Percentiles rank a stretch among this genome's conserved stretches.
These are phyloP conservation scores for Pinus taeda DNA, from an alignment of 75 land plant genomes.

Conservation along the genomic window DNA sequence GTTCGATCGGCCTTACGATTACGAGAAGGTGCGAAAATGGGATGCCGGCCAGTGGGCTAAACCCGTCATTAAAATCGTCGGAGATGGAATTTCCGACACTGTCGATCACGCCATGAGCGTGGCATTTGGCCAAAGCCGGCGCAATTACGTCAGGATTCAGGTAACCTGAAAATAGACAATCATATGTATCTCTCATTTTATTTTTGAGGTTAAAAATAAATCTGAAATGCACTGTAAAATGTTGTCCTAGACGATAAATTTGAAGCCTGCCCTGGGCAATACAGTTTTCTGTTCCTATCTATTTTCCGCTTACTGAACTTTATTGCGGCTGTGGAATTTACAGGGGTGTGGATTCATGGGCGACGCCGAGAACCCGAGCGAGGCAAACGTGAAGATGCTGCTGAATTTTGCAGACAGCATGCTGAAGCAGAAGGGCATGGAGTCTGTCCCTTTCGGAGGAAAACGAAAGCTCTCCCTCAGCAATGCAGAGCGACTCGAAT, in stretches of 20 bases:
- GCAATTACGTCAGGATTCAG: constrained; percentile 11
- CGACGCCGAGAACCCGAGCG: constrained; percentile 26
- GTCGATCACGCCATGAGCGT: constrained; percentile 26
- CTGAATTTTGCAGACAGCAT: constrained; percentile 26
- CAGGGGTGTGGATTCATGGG: constrained; percentile 12
- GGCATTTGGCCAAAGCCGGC: background rate
- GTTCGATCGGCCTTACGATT: constrained; percentile 25
- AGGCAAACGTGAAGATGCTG: constrained; percentile 15
- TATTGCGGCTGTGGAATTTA: background rate
- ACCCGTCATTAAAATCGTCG: constrained; percentile 67
- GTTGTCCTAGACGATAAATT: background rate
- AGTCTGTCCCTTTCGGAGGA: constrained; percentile 43
- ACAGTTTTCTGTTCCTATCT: background rate
- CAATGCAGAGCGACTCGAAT: constrained; percentile 37
- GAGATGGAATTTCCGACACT: constrained; percentile 76
- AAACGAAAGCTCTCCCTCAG: constrained; percentile 16
- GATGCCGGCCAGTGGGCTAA: constrained; percentile 65
- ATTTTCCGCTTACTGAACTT: background rate
- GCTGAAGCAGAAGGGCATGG: constrained; percentile 31
- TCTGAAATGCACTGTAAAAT: too few species aligned
- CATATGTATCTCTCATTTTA: background rate
- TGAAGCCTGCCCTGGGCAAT: background rate
- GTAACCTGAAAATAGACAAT: background rate
- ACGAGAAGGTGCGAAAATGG: constrained; percentile 44
- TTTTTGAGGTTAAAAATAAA: too few species aligned